phyloP scores from a whole-genome alignment of 768 basidiomycete species.

The Leccinum boreale region DNA sequence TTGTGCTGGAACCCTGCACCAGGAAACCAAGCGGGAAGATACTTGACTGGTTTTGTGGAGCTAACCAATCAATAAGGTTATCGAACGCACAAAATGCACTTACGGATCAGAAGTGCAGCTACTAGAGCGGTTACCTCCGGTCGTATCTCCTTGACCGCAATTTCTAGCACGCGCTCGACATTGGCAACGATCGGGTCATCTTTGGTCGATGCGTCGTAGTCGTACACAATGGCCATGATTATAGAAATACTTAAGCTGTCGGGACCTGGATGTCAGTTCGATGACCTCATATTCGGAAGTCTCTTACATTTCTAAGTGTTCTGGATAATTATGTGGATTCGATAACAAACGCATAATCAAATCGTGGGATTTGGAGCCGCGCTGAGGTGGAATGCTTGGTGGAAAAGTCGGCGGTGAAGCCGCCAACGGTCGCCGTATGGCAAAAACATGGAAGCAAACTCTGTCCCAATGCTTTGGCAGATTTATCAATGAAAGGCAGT shows the following conservation, averaged over 20 bases:
- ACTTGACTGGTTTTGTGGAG: conserved; percentile 7
- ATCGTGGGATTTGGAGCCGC: conserved; percentile 23
- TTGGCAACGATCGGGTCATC: conserved; percentile 21
- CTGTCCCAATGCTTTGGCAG: conserved; percentile 20
- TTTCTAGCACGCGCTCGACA: conserved; percentile 10
- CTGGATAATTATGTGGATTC: conserved; percentile 19
- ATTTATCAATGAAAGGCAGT: conserved; percentile 4
- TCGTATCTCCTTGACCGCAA: conserved; percentile 12
- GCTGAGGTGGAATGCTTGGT: neutral
- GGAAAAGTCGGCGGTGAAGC: neutral
- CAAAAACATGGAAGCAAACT: conserved; percentile 4
- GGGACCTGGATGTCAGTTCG: neutral
- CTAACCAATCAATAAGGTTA: neutral
- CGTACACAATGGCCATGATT: conserved; percentile 26
- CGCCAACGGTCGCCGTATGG: neutral
- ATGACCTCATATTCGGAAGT: neutral
- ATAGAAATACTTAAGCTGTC: conserved; percentile 19
- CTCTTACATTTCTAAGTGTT: conserved; percentile 24
- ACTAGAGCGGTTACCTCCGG: conserved; percentile 17
- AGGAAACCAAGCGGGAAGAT: conserved; percentile 24
- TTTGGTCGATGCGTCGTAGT: conserved; percentile 13
- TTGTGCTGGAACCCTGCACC: conserved; percentile 17
- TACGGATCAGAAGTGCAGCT: conserved; percentile 16
- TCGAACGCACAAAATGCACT: neutral
- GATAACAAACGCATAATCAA: conserved; percentile 27